Base-by-base conservation (phyloP, 169 alveolate species). In the Perkinsus chesapeaki region DNA sequence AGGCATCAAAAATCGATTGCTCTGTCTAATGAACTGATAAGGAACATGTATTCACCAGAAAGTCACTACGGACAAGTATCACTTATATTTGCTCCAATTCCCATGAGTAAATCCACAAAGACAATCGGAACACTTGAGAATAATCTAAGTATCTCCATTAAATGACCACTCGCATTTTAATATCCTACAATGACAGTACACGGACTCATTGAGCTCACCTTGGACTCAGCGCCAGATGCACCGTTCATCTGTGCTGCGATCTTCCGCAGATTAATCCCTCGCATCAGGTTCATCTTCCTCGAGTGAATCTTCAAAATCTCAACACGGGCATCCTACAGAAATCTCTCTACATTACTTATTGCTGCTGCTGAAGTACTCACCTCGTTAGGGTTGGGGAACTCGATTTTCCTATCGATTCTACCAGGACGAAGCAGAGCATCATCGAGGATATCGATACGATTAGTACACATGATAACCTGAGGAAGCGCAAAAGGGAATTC, bases 381-480 rank as follows among this genome's bases (percentile, higher is more conserved):
- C 82, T 95, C 97, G 92, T 94, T 95, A 0, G 98, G 98, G 95
- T 98, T 97, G 37, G 99, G 99, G 94, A 98, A 99, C 96, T 99
- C 99, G 34, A 99, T 98, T 96, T 99, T 99, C 91, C 99, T 96
- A 95, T 99, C 99, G 39, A 99, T 98, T 82, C 99, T 95, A 5
- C 99, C 99, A 0, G 99, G 99, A 92, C 99, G 97, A 31, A 99
- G 98, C 93, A 99, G 96, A 39, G 99, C 99, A 43, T 99, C 99
- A 95, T 99, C 99, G 93, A 99, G 96, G 91, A 99, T 99, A 96
- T 99, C 99, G 73, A 99, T 99, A 90, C 99, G 96, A 96, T 99
- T 99, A 0, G 99, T 99, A 47, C 99, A 99, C 99, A 99, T 98
- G 91, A 99, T 96, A 10, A 99, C 99, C 96, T 93, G 27, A 1